These are phyloP conservation scores for Pseudopithomyces maydicus DNA, from an alignment of 2,329 filamentous ascomycete species.

Conservation along the genomic window DNA sequence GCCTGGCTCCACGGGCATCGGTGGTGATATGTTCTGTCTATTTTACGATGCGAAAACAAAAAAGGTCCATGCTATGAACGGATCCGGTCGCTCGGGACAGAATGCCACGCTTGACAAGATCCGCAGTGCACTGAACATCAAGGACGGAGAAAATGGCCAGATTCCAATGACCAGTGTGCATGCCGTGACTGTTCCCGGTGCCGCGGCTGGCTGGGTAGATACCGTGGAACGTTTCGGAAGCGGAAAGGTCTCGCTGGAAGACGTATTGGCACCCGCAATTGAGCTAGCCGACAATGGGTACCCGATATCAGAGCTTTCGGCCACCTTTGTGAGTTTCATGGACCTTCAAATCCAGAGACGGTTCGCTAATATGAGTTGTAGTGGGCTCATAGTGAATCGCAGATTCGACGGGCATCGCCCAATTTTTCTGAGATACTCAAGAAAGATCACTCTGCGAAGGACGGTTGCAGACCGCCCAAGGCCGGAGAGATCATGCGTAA, in stretches of 20 bases:
- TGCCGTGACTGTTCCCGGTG: conserved; percentile 85
- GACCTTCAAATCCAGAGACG: too few relatives aligned
- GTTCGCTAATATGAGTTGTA: conserved; percentile 41
- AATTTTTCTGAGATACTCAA: conserved; percentile 90
- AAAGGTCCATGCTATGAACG: conserved; percentile 85
- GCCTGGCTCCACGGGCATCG: conserved; percentile 90
- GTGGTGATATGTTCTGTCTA: conserved; percentile 95
- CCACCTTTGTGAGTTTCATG: conserved; percentile 64
- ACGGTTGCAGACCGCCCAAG: conserved; percentile 74
- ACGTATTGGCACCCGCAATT: conserved; percentile 83
- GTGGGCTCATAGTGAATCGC: conserved; percentile 72
- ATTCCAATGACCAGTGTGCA: conserved; percentile 81
- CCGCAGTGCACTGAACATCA: conserved; percentile 70
- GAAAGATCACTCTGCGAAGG: conserved; percentile 67
- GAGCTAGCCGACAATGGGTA: conserved; percentile 86
- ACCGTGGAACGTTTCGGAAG: conserved; percentile 87
- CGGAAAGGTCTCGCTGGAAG: conserved; percentile 75
- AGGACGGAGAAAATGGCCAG: conserved; percentile 58
- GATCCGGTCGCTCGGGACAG: conserved; percentile 80
- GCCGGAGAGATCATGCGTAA: conserved; percentile 91
- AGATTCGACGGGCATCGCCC: conserved; percentile 75
- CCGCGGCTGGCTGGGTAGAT: conserved; percentile 92
- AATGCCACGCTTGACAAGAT: conserved; percentile 73
- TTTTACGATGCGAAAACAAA: conserved; percentile 85
- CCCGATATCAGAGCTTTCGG: conserved; percentile 81